Base-by-base conservation (phyloP, 2,329 filamentous ascomycete genomes). In the Chrysosporium queenslandicum region DNA sequence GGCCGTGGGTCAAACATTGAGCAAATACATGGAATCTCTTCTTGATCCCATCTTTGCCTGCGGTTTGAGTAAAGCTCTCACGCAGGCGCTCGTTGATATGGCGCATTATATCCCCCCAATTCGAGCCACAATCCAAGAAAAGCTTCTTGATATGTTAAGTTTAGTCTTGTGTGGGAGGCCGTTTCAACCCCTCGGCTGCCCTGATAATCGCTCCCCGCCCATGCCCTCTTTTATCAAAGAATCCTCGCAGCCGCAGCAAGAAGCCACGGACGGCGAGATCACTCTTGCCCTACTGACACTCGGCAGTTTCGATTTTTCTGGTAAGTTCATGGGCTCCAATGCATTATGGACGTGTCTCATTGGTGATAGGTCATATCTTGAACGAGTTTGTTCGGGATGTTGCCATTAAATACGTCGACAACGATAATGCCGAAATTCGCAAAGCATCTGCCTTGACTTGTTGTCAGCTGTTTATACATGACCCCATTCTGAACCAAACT, bases 381-480 rank as follows among this genome's bases (percentile, higher is more conserved):
- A 99, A 99, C 62, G 94, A 99, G 66, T 99, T 99, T 60, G 92
- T 98, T 25, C 86, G 92, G 21, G 92, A 99, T 65, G 92, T 98
- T 46, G 92, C 94, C 3, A 94, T 98, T 64, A 92, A 91, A 66
- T 99, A 96, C 61, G 91, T 98, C 39, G 91, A 98, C 60, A 92
- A 94, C 58, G 91, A 97, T 60, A 94, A 95, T 61, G 79, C 88
- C 0, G 87, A 94, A 58, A 96, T 95, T 47, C 82, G 92, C 55
- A 91, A 95, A 68, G 92, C 92, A 14, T 91, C 92, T 2, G 90
- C 92, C 14, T 76, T 99, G 56, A 99, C 94, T 4, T 97, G 92
- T 70, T 99, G 94, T 64, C 94, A 99, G 67, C 80, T 99, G 42
- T 97, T 97, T 64, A 87, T 97, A 42, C 84, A 88, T 60, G 94